Conservation (phyloP, 139 green algal species). For the Chlorella vulgaris region DNA sequence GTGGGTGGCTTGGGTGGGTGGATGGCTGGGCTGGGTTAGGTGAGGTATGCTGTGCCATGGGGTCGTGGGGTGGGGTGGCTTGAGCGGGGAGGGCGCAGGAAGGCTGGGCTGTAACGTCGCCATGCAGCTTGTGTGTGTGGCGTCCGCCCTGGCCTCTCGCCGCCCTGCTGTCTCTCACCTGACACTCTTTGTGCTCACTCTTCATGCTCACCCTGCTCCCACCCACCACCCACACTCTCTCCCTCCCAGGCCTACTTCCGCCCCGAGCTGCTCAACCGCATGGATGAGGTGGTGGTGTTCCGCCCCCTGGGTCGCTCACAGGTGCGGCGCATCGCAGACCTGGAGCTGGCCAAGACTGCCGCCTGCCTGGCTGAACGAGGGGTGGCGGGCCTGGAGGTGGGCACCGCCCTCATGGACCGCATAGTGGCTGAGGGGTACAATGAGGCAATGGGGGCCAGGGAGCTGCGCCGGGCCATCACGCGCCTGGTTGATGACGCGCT, state of each 20-base stretch:
- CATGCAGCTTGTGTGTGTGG: no score
- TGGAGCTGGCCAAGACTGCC: conserved; percentile 71
- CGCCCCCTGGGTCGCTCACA: conserved; percentile 61
- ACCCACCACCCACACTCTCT: not conserved
- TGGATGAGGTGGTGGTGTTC: conserved; percentile 92
- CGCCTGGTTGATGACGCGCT: conserved; percentile 68
- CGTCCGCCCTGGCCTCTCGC: no score
- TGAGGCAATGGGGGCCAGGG: conserved; percentile 61
- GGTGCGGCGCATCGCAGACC: conserved; percentile 66
- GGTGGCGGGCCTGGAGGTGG: conserved; percentile 54
- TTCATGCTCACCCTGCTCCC: not conserved
- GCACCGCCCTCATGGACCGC: conserved; percentile 53
- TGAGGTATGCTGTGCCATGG: no score
- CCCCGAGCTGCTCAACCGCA: conserved; percentile 84
- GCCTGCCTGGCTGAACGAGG: conserved; percentile 47
- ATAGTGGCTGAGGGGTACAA: conserved; percentile 75
- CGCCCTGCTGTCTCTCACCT: not conserved
- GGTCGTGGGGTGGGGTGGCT: no score
- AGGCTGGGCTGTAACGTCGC: no score
- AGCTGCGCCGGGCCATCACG: conserved; percentile 60
- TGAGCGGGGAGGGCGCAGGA: no score
- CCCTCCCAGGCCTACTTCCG: conserved; percentile 68
- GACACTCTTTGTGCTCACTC: not conserved
- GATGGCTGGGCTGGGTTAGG: not conserved
- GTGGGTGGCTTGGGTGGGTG: not conserved